phyloP scores from a whole-genome alignment of 2,329 filamentous ascomycete genomes.

The Ceratocystis alfenasii region DNA sequence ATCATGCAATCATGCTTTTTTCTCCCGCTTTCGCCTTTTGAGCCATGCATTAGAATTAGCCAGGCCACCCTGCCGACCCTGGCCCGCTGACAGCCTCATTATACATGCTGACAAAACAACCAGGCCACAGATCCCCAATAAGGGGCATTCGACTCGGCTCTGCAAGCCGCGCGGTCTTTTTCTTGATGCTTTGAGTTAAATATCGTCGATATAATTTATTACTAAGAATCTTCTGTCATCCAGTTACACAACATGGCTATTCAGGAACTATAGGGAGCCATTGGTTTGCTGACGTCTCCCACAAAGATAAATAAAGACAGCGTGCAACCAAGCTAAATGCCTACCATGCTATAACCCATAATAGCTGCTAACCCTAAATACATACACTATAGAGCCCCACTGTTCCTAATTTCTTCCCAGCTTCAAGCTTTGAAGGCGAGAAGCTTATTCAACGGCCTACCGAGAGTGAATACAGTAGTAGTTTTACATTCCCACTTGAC shows the following conservation, averaged over 20 bases:
- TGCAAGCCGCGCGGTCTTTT: not conserved
- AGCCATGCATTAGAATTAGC: not conserved
- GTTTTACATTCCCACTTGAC: not conserved
- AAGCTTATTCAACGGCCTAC: too few relatives aligned
- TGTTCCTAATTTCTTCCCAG: not conserved
- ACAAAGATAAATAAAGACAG: not conserved
- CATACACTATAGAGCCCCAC: not conserved
- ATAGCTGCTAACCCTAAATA: not conserved
- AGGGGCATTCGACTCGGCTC: not conserved
- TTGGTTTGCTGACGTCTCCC: not conserved
- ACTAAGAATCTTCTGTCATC: not conserved
- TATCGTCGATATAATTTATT: not conserved
- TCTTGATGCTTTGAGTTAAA: not conserved
- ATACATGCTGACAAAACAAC: slow-evolving; percentile 9
- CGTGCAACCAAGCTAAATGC: not conserved
- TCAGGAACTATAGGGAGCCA: not conserved
- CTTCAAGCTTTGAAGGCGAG: too few relatives aligned
- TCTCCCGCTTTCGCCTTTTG: not conserved
- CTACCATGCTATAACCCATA: not conserved
- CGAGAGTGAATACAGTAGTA: too few relatives aligned
- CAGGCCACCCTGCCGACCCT: not conserved
- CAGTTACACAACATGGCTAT: not conserved
- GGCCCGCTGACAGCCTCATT: slow-evolving; percentile 1
- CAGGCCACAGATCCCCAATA: not conserved
- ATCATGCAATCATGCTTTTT: not conserved